phyloP scores from a whole-genome alignment of 1,139 yeast species.

The Kluyveromyces sp. region DNA sequence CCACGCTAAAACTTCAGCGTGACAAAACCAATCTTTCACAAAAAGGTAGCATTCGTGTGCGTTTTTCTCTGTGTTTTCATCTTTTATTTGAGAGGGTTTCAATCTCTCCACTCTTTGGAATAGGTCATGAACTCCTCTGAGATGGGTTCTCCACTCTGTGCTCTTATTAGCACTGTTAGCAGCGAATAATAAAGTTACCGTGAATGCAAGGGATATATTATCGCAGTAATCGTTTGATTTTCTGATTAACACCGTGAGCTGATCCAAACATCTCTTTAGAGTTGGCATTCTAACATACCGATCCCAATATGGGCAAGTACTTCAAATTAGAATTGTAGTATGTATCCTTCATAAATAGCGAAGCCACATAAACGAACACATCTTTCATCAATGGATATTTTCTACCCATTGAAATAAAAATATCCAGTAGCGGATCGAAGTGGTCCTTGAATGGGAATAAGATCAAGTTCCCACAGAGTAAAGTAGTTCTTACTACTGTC shows the following conservation, averaged over 20 bases:
- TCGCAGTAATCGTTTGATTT: conserved; percentile 6
- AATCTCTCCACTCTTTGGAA: conserved; percentile 3
- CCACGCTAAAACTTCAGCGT: conserved; percentile 10
- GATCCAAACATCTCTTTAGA: conserved; percentile 9
- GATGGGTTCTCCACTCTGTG: conserved; percentile 10
- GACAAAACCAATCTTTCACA: conserved; percentile 9
- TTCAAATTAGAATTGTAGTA: conserved; percentile 6
- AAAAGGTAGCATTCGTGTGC: conserved; percentile 6
- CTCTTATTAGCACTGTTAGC: conserved; percentile 7
- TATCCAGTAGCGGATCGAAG: conserved; percentile 4
- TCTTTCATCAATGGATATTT: conserved; percentile 6
- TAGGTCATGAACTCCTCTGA: conserved; percentile 6
- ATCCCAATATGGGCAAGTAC: conserved; percentile 10
- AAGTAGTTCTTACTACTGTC: conserved; percentile 6
- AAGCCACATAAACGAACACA: conserved; percentile 8
- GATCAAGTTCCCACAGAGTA: conserved; percentile 7
- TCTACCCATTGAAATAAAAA: conserved; percentile 2
- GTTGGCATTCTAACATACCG: conserved; percentile 10
- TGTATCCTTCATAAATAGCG: conserved; percentile 9
- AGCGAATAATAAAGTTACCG: conserved; percentile 7
- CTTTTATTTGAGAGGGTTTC: conserved; percentile 2
- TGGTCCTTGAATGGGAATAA: conserved; percentile 8
- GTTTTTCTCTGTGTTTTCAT: background rate
- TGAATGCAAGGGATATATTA: conserved; percentile 6
- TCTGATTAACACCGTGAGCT: conserved; percentile 4